Percentiles rank a stretch among this genome's conserved stretches.
Conservation (phyloP, 192 early-diverging fungal species). For the Thamnidium elegans region DNA sequence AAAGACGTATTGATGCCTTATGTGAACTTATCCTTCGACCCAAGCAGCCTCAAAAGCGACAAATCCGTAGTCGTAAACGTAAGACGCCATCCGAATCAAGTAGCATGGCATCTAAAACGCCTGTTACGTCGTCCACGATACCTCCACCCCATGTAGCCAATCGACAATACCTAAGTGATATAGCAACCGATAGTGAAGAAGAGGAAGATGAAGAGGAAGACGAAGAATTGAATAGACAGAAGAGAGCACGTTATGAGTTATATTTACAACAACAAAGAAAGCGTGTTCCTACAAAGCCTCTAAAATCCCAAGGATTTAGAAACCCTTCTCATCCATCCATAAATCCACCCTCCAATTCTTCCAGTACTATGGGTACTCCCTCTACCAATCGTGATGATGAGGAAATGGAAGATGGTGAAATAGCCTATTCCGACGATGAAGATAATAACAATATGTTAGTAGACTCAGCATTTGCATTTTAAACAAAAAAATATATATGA, state of each 20-base stretch:
- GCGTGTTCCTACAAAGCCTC: slow-evolving; percentile 5
- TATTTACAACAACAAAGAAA: neutral
- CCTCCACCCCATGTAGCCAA: neutral
- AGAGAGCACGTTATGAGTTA: neutral
- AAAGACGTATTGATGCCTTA: slow-evolving; percentile 51
- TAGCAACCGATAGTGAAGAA: slow-evolving; percentile 10
- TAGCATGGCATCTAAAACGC: neutral
- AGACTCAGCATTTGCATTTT: too few species aligned
- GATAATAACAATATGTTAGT: too few species aligned
- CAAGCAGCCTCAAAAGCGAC: slow-evolving; percentile 41
- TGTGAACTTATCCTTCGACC: slow-evolving; percentile 51
- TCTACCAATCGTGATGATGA: neutral
- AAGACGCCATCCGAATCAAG: slow-evolving; percentile 2
- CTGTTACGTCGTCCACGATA: too few species aligned
- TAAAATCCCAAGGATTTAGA: slow-evolving; percentile 6
- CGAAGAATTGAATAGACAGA: neutral
- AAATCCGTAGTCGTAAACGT: slow-evolving; percentile 13
- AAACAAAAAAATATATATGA: too few species aligned
- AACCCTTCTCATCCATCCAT: too few species aligned
- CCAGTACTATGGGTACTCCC: neutral
- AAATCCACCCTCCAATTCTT: neutral
- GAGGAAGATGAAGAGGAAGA: slow-evolving; percentile 6
- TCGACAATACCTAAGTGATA: slow-evolving; percentile 8
- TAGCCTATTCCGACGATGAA: slow-evolving; percentile 10
- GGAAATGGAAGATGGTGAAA: slow-evolving; percentile 18